These are phyloP conservation scores for Seiridium unicorne DNA, from an alignment of 2,329 filamentous ascomycete species.

Conservation along the genomic window DNA sequence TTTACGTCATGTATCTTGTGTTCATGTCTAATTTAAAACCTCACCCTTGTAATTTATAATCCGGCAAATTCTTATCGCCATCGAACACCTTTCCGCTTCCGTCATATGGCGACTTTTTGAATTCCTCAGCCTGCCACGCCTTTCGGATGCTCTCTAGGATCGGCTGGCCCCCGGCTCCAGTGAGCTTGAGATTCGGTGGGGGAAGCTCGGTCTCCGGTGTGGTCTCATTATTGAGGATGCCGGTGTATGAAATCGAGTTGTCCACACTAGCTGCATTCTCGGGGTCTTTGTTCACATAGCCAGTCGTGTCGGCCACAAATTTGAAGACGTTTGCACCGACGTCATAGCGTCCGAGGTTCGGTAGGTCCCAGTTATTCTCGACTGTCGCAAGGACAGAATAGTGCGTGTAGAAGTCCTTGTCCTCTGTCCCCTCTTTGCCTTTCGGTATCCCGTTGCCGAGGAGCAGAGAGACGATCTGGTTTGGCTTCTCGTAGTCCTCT, in stretches of 20 bases:
- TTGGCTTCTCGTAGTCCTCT: slow-evolving; percentile 63
- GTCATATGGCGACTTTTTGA: slow-evolving; percentile 40
- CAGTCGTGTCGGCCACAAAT: slow-evolving; percentile 57
- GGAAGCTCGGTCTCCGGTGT: slow-evolving; percentile 30
- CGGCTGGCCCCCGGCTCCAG: slow-evolving; percentile 40
- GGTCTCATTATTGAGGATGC: slow-evolving; percentile 35
- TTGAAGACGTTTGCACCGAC: slow-evolving; percentile 52
- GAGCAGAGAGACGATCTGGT: slow-evolving; percentile 69
- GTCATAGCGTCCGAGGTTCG: slow-evolving; percentile 33
- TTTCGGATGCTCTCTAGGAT: slow-evolving; percentile 31
- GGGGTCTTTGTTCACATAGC: slow-evolving; percentile 44
- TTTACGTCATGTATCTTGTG: too few species aligned
- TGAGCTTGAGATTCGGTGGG: slow-evolving; percentile 39
- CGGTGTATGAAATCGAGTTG: slow-evolving; percentile 41
- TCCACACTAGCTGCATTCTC: slow-evolving; percentile 31
- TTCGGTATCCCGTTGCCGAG: slow-evolving; percentile 69
- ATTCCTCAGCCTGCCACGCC: slow-evolving; percentile 26
- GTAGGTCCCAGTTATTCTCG: slow-evolving; percentile 66
- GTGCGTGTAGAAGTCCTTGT: slow-evolving; percentile 70
- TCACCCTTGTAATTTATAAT: slow-evolving; percentile 32
- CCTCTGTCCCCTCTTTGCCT: slow-evolving; percentile 63
- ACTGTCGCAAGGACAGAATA: slow-evolving; percentile 48
- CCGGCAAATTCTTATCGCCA: slow-evolving; percentile 34
- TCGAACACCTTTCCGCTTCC: slow-evolving; percentile 42
- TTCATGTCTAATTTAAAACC: too few species aligned